Conservation (phyloP, 352 stramenopile species). For the Phytophthora pini region DNA sequence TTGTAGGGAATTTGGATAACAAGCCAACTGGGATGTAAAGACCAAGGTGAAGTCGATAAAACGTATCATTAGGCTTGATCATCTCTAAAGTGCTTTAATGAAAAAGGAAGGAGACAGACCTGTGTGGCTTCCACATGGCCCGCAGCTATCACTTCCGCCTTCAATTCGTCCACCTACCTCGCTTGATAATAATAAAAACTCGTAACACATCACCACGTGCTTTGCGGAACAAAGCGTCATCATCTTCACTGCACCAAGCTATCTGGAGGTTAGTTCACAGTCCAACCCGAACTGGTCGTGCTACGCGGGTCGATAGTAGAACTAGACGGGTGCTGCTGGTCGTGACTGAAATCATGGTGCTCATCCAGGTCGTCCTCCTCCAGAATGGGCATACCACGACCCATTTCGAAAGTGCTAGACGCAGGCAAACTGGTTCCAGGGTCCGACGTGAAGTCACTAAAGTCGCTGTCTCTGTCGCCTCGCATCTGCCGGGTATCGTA, state of each 20-base stretch:
- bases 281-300: conserved; percentile 64
- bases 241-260: conserved; percentile 14
- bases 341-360: conserved; percentile 27
- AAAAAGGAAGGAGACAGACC: not conserved
- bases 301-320: conserved; percentile 42
- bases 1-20: conserved; percentile 16
- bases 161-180: conserved; percentile 10
- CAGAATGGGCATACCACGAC: conserved; percentile 61
- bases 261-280: conserved; percentile 44
- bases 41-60: conserved; percentile 20
- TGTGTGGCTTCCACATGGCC: conserved; percentile 12
- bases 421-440: conserved; percentile 40
- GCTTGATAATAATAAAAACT: conserved; percentile 45
- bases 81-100: conserved; percentile 21
- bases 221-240: conserved; percentile 39
- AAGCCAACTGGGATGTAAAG: conserved; percentile 8
- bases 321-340: conserved; percentile 22
- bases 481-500: conserved; percentile 58
- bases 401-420: conserved; percentile 62
- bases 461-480: conserved; percentile 34
- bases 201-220: conserved; percentile 20
- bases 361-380: conserved; percentile 62
- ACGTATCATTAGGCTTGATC: conserved; percentile 27
- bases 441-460: conserved; percentile 48
- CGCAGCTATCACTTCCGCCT: conserved; percentile 5